Evolutionary conservation across 495 filamentous ascomycete genomes (phyloP).

Genomic region (Neurospora sp.): DNA sequence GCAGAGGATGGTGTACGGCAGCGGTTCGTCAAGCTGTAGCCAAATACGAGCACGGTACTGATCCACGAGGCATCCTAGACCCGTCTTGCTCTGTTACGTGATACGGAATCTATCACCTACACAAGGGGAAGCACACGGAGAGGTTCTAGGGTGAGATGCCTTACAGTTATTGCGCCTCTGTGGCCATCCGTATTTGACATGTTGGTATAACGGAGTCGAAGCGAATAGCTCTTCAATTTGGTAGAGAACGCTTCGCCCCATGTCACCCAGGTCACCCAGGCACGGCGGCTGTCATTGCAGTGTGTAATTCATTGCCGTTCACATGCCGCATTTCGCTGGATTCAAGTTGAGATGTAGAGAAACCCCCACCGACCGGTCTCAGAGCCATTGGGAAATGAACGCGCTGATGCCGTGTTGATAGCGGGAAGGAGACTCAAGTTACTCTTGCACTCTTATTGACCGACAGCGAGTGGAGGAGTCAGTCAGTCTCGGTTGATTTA

Average conservation of each 20-base stretch:
- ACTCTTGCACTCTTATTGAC: conserved; percentile 43
- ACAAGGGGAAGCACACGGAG: neutral
- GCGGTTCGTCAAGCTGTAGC: neutral
- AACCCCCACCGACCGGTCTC: neutral
- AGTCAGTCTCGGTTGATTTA: conserved; percentile 43
- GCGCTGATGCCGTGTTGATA: neutral
- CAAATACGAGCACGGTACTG: neutral
- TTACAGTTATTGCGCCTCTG: neutral
- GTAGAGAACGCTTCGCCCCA: neutral
- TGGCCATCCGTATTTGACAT: neutral
- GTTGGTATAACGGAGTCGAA: neutral
- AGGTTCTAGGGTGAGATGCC: neutral
- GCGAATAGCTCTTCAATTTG: neutral
- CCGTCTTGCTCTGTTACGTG: neutral
- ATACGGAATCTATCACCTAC: neutral
- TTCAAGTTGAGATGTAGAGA: neutral
- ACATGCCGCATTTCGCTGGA: neutral
- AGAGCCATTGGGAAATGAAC: neutral
- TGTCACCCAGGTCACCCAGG: neutral
- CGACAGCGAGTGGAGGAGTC: conserved; percentile 30
- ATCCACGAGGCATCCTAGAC: neutral
- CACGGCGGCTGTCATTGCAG: neutral
- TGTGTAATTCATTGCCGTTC: neutral
- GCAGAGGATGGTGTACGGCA: neutral
- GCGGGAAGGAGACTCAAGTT: conserved; percentile 10